Evolutionary conservation across 495 filamentous ascomycete species (phyloP).

Genomic region (Amniculicola lignicola): DNA sequence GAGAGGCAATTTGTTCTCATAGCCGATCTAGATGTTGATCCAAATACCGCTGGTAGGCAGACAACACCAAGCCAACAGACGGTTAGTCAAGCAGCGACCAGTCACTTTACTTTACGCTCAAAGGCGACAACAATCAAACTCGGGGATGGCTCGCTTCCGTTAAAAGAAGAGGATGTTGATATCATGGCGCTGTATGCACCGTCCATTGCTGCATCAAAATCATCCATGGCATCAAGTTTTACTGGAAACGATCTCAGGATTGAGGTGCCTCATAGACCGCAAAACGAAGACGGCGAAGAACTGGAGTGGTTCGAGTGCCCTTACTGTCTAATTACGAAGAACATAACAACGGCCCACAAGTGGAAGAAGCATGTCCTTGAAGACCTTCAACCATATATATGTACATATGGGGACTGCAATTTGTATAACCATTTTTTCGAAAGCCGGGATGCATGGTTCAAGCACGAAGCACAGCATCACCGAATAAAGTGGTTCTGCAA

Average conservation of each 20-base stretch:
- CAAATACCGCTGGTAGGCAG: background rate
- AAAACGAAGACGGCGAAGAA: slow-evolving; percentile 1
- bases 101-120: background rate
- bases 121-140: slow-evolving; percentile 10
- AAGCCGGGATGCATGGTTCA: slow-evolving; percentile 2
- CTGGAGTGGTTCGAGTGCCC: slow-evolving; percentile 16
- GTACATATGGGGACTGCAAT: slow-evolving; percentile 3
- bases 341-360: slow-evolving; percentile 2
- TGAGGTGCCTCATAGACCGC: slow-evolving; percentile 2
- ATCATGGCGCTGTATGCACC: slow-evolving; percentile 8
- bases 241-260: background rate
- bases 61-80: background rate
- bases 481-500: slow-evolving; percentile 9
- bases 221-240: slow-evolving; percentile 6
- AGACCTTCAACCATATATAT: slow-evolving; percentile 11
- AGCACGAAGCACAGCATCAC: slow-evolving; percentile 5
- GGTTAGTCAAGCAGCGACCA: slow-evolving; percentile 1
- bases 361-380: slow-evolving; percentile 21
- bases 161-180: background rate
- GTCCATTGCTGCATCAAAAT: slow-evolving; percentile 6
- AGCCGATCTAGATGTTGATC: background rate
- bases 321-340: slow-evolving; percentile 12
- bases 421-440: slow-evolving; percentile 13
- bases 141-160: background rate
- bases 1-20: background rate